Evolutionary conservation across 768 basidiomycete species (phyloP).

Genomic region (Xerocomellus amylosporus): DNA sequence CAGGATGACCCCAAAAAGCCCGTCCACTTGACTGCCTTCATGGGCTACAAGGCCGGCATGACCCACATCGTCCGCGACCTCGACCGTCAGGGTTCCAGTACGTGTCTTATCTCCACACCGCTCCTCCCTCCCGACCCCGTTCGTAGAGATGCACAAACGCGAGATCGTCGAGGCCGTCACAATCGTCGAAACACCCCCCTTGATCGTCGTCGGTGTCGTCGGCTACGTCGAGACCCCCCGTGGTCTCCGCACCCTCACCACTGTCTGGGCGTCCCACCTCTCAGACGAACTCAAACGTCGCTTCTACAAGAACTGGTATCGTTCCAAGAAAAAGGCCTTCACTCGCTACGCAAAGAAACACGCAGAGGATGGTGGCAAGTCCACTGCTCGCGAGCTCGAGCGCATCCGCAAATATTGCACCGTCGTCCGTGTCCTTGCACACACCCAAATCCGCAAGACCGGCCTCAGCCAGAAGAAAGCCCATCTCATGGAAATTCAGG

Average conservation of each 20-base stretch:
- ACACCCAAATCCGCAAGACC: conserved; percentile 98
- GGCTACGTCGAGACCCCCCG: conserved; percentile 99
- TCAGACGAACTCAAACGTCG: conserved; percentile 97
- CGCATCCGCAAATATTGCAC: conserved; percentile 99
- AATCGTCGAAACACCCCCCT: conserved; percentile 93
- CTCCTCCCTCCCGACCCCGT: not conserved
- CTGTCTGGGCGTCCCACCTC: conserved; percentile 97
- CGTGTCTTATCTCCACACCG: conserved; percentile 34
- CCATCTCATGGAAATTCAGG: conserved; percentile 99
- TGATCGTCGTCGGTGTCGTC: conserved; percentile 96
- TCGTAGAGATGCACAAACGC: conserved; percentile 98
- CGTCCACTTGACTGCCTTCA: conserved; percentile 94
- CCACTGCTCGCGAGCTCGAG: conserved; percentile 92
- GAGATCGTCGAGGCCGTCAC: conserved; percentile 98
- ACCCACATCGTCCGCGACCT: conserved; percentile 99
- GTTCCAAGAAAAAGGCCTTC: conserved; percentile 99
- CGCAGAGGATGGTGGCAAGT: conserved; percentile 91
- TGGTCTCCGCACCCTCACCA: conserved; percentile 97
- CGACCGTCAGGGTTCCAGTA: conserved; percentile 98
- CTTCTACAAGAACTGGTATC: conserved; percentile 99
- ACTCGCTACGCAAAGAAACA: conserved; percentile 99
- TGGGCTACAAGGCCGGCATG: conserved; percentile 99
- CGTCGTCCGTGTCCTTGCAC: conserved; percentile 97
- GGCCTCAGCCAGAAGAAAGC: conserved; percentile 99
- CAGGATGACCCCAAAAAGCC: conserved; percentile 99